These are phyloP conservation scores for Scedosporium minutisporum DNA, from an alignment of 2,329 filamentous ascomycete genomes.

Conservation along the genomic window DNA sequence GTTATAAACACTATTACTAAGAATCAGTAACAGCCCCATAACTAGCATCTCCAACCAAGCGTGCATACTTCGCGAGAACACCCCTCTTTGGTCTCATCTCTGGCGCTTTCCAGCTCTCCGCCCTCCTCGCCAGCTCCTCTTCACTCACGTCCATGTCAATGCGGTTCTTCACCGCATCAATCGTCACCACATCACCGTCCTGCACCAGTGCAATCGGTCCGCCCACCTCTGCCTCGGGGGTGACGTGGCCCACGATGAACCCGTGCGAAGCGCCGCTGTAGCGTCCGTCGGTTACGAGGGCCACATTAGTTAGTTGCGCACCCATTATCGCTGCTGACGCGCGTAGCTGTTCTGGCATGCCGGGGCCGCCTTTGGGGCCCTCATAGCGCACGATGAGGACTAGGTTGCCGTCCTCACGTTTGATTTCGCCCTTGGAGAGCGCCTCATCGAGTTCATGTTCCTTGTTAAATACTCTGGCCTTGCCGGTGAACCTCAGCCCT, in stretches of 20 bases:
- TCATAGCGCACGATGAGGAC: slow-evolving; percentile 90
- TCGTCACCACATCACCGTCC: slow-evolving; percentile 75
- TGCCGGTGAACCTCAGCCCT: slow-evolving; percentile 70
- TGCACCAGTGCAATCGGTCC: slow-evolving; percentile 77
- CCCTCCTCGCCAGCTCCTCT: slow-evolving; percentile 57
- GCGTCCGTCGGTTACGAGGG: slow-evolving; percentile 83
- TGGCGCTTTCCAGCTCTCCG: slow-evolving; percentile 57
- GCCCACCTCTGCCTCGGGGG: slow-evolving; percentile 80
- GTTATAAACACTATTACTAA: too few relatives aligned
- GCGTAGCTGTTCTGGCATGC: slow-evolving; percentile 92
- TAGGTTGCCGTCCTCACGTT: slow-evolving; percentile 55
- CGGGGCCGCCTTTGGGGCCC: slow-evolving; percentile 84
- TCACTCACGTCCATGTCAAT: slow-evolving; percentile 61
- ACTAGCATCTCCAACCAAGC: slow-evolving; percentile 80
- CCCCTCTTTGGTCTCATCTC: slow-evolving; percentile 67
- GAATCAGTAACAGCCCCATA: slow-evolving; percentile 80
- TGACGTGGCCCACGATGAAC: slow-evolving; percentile 89
- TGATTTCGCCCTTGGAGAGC: slow-evolving; percentile 57
- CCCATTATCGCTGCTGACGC: slow-evolving; percentile 92
- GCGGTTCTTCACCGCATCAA: slow-evolving; percentile 72
- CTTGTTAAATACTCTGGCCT: slow-evolving; percentile 77
- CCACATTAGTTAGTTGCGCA: slow-evolving; percentile 75
- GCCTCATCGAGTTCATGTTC: slow-evolving; percentile 71
- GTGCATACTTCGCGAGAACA: slow-evolving; percentile 80
- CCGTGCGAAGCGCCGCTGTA: slow-evolving; percentile 85